Conservation (phyloP, 73 alveolate species). For the Paramecium tetraurelia region DNA sequence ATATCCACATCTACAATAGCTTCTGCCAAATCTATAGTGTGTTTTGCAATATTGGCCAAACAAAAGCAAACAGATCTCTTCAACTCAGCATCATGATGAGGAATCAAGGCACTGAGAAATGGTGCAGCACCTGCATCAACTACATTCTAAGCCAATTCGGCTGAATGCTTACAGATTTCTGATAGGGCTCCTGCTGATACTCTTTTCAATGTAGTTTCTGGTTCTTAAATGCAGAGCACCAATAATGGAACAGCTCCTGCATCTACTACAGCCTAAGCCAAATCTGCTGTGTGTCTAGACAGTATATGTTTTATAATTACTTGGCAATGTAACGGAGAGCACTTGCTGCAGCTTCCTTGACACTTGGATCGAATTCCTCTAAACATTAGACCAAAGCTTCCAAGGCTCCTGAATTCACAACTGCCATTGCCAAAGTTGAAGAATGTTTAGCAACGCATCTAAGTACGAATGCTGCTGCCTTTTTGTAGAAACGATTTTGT, state of each 20-base stretch:
- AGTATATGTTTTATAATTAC: not conserved
- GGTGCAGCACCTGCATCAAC: conserved; percentile 83
- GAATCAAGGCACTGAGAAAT: conserved; percentile 82
- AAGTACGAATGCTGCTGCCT: conserved; percentile 99
- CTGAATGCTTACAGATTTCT: conserved; percentile 98
- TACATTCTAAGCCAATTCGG: conserved; percentile 97
- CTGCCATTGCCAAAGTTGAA: conserved; percentile 98
- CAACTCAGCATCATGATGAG: conserved; percentile 89
- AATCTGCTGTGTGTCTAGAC: conserved; percentile 84
- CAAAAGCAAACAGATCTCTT: conserved; percentile 97
- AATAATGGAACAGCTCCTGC: conserved; percentile 99
- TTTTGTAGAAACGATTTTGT: conserved; percentile 97
- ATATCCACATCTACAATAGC: conserved; percentile 96
- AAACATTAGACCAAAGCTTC: conserved; percentile 98
- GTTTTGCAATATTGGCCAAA: conserved; percentile 98
- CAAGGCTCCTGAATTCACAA: conserved; percentile 98
- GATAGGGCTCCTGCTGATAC: conserved; percentile 98
- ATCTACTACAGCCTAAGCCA: conserved; percentile 97
- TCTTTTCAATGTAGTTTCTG: conserved; percentile 98
- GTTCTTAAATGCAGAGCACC: conserved; percentile 93
- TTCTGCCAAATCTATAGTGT: conserved; percentile 99
- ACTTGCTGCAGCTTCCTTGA: conserved; percentile 99
- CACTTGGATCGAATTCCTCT: conserved; percentile 99
- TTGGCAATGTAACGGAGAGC: conserved; percentile 96
- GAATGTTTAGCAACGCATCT: conserved; percentile 99